Evolutionary conservation across 352 stramenopile genomes (phyloP).

Genomic region (Albugo laibachii): DNA sequence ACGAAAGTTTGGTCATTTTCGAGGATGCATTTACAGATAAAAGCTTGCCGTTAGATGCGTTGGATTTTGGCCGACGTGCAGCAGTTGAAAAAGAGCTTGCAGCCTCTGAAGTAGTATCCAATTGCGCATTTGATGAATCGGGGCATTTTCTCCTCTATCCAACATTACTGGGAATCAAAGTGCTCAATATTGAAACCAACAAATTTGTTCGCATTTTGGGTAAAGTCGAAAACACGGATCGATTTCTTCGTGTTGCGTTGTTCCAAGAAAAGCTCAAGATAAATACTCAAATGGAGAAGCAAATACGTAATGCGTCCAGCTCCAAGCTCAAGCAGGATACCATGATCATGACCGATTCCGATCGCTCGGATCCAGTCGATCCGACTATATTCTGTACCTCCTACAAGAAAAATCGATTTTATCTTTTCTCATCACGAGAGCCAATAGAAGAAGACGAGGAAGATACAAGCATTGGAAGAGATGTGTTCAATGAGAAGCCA

Average conservation of each 20-base stretch:
- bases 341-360: conserved; percentile 43
- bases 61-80: conserved; percentile 74
- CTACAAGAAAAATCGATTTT: conserved; percentile 90
- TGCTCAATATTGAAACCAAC: conserved; percentile 90
- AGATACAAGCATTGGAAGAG: conserved; percentile 29
- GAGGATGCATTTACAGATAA: conserved; percentile 65
- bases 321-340: conserved; percentile 16
- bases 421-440: conserved; percentile 91
- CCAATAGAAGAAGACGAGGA: conserved; percentile 67
- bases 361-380: conserved; percentile 24
- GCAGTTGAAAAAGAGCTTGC: conserved; percentile 72
- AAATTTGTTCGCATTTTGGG: conserved; percentile 84
- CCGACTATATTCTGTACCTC: conserved; percentile 77
- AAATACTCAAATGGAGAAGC: conserved; percentile 89
- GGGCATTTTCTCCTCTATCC: conserved; percentile 92
- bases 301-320: conserved; percentile 24
- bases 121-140: conserved; percentile 89
- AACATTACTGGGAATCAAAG: conserved; percentile 93
- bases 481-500: conserved; percentile 98
- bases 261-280: conserved; percentile 92
- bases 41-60: conserved; percentile 55
- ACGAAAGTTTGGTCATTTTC: conserved; percentile 80
- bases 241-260: conserved; percentile 85
- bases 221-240: conserved; percentile 88
- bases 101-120: conserved; percentile 24